Base-by-base conservation (phyloP, 2,329 filamentous ascomycete species). In the Microsporum ferrugineum region DNA sequence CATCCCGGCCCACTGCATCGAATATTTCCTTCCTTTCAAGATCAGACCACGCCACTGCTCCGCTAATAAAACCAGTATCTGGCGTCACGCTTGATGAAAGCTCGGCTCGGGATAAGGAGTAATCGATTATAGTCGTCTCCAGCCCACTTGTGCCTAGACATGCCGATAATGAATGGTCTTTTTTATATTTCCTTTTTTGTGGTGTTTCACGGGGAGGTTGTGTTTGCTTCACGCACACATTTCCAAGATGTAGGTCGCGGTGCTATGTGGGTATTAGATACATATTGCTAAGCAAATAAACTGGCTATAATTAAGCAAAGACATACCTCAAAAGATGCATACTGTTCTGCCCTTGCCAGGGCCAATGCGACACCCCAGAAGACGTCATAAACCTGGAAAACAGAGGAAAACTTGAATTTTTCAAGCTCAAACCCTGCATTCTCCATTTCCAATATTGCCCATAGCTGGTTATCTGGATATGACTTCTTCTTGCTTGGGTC, bases 291-390 rank as follows among this genome's bases (percentile, higher is more conserved):
- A 14, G 17, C 17, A 69, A 63, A 70, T 60, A 31, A 49, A 23
- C 17, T 23, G 17, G 17, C 17, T 34, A 57, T 3, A 31, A 5
- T 23, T 33, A 17, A 36, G 10, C 6, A 59, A 33, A 38, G 58
- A 51, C 45, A 23, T 68, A 77, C 75, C 71, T 87, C 84, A 66
- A 87, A 87, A 58, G 77, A 71, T 4, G 80, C 79, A 60, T 77
- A 78, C 66, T 81, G 78, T 69, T 87, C 84, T 7, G 82, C 84
- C 62, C 83, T 81, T 14, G 81, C 83, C 7, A 87, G 71, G 1
- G 82, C 80, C 66, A 85, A 75, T 5, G 80, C 80, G n/a, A 85
- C 82, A 14, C 82, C 81, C 84, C 84, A 87, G 71, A 87, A 87
- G 0, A 86, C 78, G 68, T 87, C 84, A 74, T 83, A 86, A 1